These are phyloP conservation scores for Hura crepitans DNA, from an alignment of 441 rosid genomes.

Conservation along the genomic window DNA sequence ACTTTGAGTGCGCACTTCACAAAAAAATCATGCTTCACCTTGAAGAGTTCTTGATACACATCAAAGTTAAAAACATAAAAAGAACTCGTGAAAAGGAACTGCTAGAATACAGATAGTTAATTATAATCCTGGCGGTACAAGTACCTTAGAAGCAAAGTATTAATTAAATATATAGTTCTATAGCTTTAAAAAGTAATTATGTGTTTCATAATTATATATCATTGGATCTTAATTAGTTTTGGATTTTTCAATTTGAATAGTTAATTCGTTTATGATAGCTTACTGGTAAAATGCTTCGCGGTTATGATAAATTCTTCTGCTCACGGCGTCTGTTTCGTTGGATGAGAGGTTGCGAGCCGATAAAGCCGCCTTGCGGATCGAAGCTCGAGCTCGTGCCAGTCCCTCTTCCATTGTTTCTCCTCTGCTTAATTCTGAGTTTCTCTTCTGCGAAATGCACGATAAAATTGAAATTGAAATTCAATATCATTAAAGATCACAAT, in stretches of 20 bases:
- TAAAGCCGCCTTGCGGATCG: conserved; percentile 46
- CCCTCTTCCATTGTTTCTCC: conserved; percentile 45
- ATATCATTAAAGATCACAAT: background rate
- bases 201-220: background rate
- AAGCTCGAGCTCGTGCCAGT: conserved; percentile 65
- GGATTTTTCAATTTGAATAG: background rate
- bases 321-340: conserved; percentile 18
- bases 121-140: background rate
- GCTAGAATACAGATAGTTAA: background rate
- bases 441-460: conserved; percentile 29
- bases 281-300: conserved; percentile 57
- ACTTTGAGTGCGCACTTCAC: conserved; percentile 26
- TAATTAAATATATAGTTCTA: conserved; percentile 2
- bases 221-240: background rate
- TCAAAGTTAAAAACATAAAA: background rate
- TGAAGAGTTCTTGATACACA: conserved; percentile 24
- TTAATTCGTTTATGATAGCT: conserved; percentile 13
- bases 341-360: conserved; percentile 25
- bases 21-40: conserved; percentile 31
- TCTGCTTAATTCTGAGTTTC: conserved; percentile 32
- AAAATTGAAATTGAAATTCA: background rate
- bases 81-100: background rate
- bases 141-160: conserved; percentile 39
- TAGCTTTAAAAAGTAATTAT: background rate
- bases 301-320: conserved; percentile 49